Evolutionary conservation across 78 protist genomes (phyloP), one percentile per base, ranked within the genome.

Genomic region (Dictyostelium purpureum): DNA sequence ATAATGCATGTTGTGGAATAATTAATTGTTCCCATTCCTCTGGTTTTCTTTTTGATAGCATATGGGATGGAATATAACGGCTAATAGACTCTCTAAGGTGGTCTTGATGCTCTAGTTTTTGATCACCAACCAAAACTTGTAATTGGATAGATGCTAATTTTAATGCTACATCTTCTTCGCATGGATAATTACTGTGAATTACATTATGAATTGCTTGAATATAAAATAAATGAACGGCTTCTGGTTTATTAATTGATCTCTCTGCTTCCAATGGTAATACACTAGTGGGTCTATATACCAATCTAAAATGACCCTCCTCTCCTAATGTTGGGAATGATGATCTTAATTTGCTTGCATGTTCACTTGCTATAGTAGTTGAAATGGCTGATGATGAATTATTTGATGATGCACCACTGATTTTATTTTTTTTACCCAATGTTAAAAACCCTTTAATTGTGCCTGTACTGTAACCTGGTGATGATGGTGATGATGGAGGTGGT

Each of bases 171-270:
- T 85, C 82, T 33, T 85, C 75, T 19, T 85, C 92, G 28, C 80
- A 85, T 56, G 92, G 92, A 59, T 85, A 85, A 24, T 85, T 85
- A 42, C 92, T 85, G 38, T 85, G 40, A 1, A 85, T 51, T 31
- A 85, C 82, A 33, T 85, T 77, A 31, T 73, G 75, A n/a, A 85
- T 26, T 1, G 92, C 92, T 73, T 85, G 92, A 59, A 85, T 85
- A 33, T 73, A 85, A 35, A 85, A 85, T 21, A 85, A 77, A 85
- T 85, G 92, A 11, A 51, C 73, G 18, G 92, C 77, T 47, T 85
- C 92, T 18, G 73, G 16, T 19, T 75, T 24, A 31, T 16, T n/a
- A 0, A 85, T 59, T 0, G 80, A 56, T 85, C 43, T 69, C 52
- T 85, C 92, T 16, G 42, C 9, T 19, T 47, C 31, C 45, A 85